These are phyloP conservation scores for Tricholoma sp. DNA, from an alignment of 768 basidiomycete species.

Conservation along the genomic window DNA sequence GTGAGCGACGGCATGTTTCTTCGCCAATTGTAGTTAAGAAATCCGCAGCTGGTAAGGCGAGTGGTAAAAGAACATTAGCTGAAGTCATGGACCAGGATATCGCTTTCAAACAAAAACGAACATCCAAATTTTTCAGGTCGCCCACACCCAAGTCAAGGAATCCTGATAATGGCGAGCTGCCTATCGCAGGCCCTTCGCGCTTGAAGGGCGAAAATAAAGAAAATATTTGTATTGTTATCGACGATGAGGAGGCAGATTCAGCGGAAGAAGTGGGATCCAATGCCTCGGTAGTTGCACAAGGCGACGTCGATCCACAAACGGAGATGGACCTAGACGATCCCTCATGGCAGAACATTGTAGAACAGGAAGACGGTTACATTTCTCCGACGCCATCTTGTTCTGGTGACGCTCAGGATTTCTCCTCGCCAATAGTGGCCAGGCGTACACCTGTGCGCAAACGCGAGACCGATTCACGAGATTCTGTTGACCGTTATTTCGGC, in stretches of 20 bases:
- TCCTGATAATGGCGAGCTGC: slow-evolving; percentile 2
- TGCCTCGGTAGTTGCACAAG: slow-evolving; percentile 32
- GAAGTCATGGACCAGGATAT: slow-evolving; percentile 68
- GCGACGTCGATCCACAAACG: slow-evolving; percentile 30
- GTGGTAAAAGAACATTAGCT: slow-evolving; percentile 71
- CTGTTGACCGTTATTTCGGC: slow-evolving; percentile 40
- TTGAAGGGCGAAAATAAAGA: slow-evolving; percentile 34
- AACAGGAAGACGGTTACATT: slow-evolving; percentile 80
- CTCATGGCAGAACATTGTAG: slow-evolving; percentile 38
- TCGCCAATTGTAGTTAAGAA: slow-evolving; percentile 17
- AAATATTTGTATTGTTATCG: slow-evolving; percentile 28
- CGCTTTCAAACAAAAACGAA: slow-evolving; percentile 34
- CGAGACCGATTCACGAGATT: background rate
- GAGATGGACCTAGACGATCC: slow-evolving; percentile 39
- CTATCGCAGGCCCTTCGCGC: slow-evolving; percentile 30
- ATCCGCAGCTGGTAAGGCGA: slow-evolving; percentile 46
- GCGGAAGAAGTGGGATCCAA: slow-evolving; percentile 22
- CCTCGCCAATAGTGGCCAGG: slow-evolving; percentile 48
- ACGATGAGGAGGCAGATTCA: slow-evolving; percentile 14
- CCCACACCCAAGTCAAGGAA: slow-evolving; percentile 8
- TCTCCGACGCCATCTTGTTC: slow-evolving; percentile 61
- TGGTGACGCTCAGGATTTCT: slow-evolving; percentile 58
- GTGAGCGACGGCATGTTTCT: slow-evolving; percentile 9
- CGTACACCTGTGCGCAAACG: slow-evolving; percentile 10
- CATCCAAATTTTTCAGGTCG: slow-evolving; percentile 34